These are phyloP conservation scores for Bacidia rubella DNA, from an alignment of 495 filamentous ascomycete genomes.

Conservation along the genomic window DNA sequence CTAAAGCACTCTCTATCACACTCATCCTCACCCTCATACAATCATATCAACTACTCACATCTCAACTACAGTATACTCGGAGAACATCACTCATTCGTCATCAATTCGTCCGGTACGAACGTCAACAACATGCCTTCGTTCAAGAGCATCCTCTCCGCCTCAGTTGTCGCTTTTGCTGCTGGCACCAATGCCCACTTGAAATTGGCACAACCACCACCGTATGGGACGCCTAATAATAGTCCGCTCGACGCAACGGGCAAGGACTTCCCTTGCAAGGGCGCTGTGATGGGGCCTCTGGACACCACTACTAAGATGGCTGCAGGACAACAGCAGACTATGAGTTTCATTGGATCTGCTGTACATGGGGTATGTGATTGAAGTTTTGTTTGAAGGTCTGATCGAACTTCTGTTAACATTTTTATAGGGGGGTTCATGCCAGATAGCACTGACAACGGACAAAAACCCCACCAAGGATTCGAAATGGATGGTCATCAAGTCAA, in stretches of 20 bases:
- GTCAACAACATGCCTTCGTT: slow-evolving; percentile 10
- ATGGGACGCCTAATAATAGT: slow-evolving; percentile 39
- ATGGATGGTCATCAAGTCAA: slow-evolving; percentile 27
- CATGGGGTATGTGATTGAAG: slow-evolving; percentile 18
- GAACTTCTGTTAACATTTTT: slow-evolving; percentile 36
- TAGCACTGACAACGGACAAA: slow-evolving; percentile 31
- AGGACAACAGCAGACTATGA: slow-evolving; percentile 3
- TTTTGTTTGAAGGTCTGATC: slow-evolving; percentile 19
- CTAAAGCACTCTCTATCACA: background rate
- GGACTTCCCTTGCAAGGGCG: slow-evolving; percentile 68
- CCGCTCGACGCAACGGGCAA: slow-evolving; percentile 46
- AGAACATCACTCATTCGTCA: background rate
- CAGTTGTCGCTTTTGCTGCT: slow-evolving; percentile 33
- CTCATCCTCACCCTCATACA: background rate
- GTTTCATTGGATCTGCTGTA: slow-evolving; percentile 16
- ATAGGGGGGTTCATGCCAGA: slow-evolving; percentile 27
- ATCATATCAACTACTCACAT: background rate
- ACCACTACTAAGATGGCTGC: background rate
- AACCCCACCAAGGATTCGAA: slow-evolving; percentile 26
- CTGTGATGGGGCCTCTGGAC: background rate
- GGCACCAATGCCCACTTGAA: slow-evolving; percentile 57
- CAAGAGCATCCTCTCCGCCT: slow-evolving; percentile 23
- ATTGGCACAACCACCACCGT: slow-evolving; percentile 58
- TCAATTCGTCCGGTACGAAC: slow-evolving; percentile 1
- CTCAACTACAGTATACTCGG: background rate